Conservation (phyloP, 805 yeast species). For the Yarrowia deformans region DNA sequence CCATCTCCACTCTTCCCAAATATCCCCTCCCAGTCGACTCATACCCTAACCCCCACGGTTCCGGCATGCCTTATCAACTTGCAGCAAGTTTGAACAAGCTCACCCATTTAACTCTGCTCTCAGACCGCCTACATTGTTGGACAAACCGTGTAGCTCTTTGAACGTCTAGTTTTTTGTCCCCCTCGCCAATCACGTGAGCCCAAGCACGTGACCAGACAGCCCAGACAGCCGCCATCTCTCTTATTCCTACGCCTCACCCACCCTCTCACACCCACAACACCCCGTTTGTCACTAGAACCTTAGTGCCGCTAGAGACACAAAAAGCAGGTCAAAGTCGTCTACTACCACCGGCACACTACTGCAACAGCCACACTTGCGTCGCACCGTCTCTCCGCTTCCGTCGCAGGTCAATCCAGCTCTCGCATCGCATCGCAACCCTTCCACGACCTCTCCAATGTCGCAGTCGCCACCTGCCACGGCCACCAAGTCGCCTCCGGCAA, state of each 20-base stretch:
- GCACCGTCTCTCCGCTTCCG: neutral
- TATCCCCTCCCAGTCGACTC: constrained; percentile 5
- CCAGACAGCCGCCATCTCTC: no score
- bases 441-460: constrained; percentile 15
- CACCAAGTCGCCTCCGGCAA: constrained; percentile 19
- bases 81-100: constrained; percentile 36
- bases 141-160: neutral
- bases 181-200: neutral
- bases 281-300: constrained; percentile 24
- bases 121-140: neutral
- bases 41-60: constrained; percentile 17
- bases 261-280: constrained; percentile 22
- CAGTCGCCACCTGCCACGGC: constrained; percentile 32
- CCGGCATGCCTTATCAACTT: constrained; percentile 37
- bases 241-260: no score
- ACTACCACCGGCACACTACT: constrained; percentile 33
- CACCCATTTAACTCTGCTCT: constrained; percentile 35
- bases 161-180: neutral
- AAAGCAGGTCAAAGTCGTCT: constrained; percentile 24
- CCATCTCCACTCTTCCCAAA: neutral
- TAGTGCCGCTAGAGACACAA: constrained; percentile 38
- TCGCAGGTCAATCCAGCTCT: neutral
- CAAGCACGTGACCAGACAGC: neutral
- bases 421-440: neutral
- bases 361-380: constrained; percentile 33